Evolutionary conservation across 2,329 filamentous ascomycete genomes (phyloP), one percentile per base, ranked within the genome.

Genomic region (Dactylellina drechsleri): DNA sequence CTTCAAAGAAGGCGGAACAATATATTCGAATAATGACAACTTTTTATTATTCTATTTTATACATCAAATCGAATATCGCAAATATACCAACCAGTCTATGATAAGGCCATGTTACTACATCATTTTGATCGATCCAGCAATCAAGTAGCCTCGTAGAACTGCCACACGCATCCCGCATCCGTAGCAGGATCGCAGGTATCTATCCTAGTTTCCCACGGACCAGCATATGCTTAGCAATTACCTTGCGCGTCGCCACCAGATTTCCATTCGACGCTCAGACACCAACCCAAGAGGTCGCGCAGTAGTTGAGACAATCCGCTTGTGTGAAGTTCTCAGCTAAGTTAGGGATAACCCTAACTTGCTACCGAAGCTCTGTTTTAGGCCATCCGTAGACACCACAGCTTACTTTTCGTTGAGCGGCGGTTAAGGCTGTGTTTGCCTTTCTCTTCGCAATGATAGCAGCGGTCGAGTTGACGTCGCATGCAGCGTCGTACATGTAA

Each of bases 141-240:
- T 47, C 43, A 47, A 47, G 43, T 47, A 18, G 43, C 43, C 13
- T 47, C 43, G 43, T n/a, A 47, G 13, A 47, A 47, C 43, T 47
- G 43, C 43, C 43, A 47, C 4, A 10, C 8, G 43, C 43, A 47
- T 18, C 13, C 13, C n/a, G 13, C 43, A 18, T 47, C 43, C 16
- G 7, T 8, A 13, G 16, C 43, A 13, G 43, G 43, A 47, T 15
- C 13, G 16, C 43, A 47, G 43, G 43, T 47, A 47, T 47, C 43
- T 15, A 47, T 47, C 43, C 43, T 47, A 18, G 15, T 18, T 47
- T 47, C 43, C 13, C 13, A 47, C 43, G 15, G 43, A 47, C 43
- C 43, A 6, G 43, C 43, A 13, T 47, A 47, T 2, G 43, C 43
- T 2, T 47, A 47, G 13, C 43, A 47, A 18, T 47, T 47, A 47